Evolutionary conservation across 2,329 filamentous ascomycete species (phyloP), one percentile per base, ranked within the genome.

Genomic region (Exophiala sideris): DNA sequence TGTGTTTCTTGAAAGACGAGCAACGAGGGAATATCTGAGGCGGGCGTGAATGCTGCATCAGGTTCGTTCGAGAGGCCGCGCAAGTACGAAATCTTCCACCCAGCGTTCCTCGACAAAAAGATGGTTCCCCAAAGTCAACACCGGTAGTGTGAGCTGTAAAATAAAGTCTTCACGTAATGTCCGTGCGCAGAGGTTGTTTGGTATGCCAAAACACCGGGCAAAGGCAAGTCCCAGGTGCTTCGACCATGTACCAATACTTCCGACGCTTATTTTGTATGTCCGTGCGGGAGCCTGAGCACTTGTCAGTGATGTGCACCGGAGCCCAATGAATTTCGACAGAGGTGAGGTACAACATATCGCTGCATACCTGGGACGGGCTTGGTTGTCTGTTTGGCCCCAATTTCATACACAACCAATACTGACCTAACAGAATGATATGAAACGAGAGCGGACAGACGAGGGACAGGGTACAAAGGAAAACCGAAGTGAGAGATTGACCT

Each of bases 1-100:
- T 57, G 55, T 66, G 63, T 56, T 48, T 60, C 56, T 60, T 57
- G 59, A 64, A 64, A 16, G 62, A 64, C 29, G 57, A 55, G 39
- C 50, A 57, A 41, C 49, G 40, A 34, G 47, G 58, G 54, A 56
- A 52, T 39, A 58, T 49, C 21, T 56, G 54, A 57, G 56, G 58
- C 33, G 50, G 55, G 39, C 54, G 57, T 64, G 56, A 58, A 55
- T 56, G 52, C 59, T 61, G 62, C 62, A 64, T 64, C 54, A 62
- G 60, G 50, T 48, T 49, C 32, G 39, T 41, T 38, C 33, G 14
- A 45, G 42, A 33, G 45, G 9, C 44, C 45, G 16, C 35, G 12
- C 50, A 20, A 33, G 32, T 24, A 29, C 41, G 33, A 45, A 44
- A 29, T 45, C 14, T 36, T 36, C 35, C 32, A 46, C n/a, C 18